Evolutionary conservation across 1,284 basidiomycete genomes (phyloP), one percentile per base, ranked within the genome.

Genomic region (Sanguinoderma infundibulare): DNA sequence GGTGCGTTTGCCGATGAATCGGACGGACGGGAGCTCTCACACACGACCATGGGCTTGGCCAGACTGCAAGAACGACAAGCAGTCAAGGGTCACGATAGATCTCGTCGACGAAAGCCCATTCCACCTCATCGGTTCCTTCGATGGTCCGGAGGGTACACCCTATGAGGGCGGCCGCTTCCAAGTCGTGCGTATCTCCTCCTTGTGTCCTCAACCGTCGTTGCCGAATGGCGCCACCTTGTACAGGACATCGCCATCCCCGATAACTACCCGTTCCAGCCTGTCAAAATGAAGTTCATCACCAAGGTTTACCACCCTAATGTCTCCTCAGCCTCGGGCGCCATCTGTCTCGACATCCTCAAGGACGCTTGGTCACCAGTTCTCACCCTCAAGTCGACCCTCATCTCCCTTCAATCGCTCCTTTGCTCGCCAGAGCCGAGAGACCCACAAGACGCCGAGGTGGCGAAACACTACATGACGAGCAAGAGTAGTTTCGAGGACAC

Each of bases 261-360:
- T 55, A 86, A 90, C 52, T 98, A 98, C 74, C 97, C 97, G 5
- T 98, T 98, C 76, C 92, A 96, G 76, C 96, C 97, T 0, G 92
- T 98, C 64, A 98, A 98, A 83, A 98, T 99, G 96, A 96, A 96
- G 75, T 98, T 98, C 76, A 88, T 94, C 69, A 97, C 94, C 62
- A 95, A 96, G 77, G 94, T 98, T 47, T 99, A 98, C 75, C 97
- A 98, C 78, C 97, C 98, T 1, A 99, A 98, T 74, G 84, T 99
- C 57, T 98, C 95, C 26, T 98, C 95, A 28, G 93, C 92, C 44
- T 96, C 93, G 14, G 97, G 94, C 55, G 94, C 93, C 58, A 96
- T 96, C 77, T 95, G 94, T 74, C 89, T 96, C 61, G 89, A 91
- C 72, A 94, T 94, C 69, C 81, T 94, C 68, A 92, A 93, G 75